Base-by-base conservation (phyloP, 75 land plant species). In the Cunninghamia lanceolata region DNA sequence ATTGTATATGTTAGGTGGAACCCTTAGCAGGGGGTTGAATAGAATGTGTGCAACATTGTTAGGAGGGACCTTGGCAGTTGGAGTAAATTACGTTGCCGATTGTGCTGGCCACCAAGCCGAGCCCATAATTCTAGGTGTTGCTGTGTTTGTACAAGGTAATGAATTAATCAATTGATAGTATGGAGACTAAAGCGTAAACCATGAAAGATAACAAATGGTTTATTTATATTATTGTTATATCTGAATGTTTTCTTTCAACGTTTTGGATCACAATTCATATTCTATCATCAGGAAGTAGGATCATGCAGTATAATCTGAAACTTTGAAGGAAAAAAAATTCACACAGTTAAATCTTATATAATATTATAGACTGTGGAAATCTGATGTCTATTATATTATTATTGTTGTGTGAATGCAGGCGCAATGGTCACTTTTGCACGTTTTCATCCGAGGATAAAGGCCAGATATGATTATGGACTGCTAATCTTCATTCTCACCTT, bases 1-100 rank as follows among this genome's bases (percentile, higher is more conserved):
- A 35, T 76, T 35, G 16, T 34, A 1, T 43, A 28, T 25, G 36
- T 3, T 25, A 94, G 96, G 96, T 30, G 96, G 94, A 47, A 95
- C 96, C 47, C 85, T 93, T 45, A 90, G 90, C 89, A 95, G 92
- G 70, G 96, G 96, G 3, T 56, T 95, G 52, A 95, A 95, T 81
- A 90, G 96, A 88, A 94, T 94, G 63, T 59, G 93, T 8, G 96
- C 95, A 77, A 95, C 96, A 36, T 40, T 95, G 2, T 82, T 88
- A 15, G 96, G 95, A 5, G 94, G 91, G 47, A 87, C 88, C 30
- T 80, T 93, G 74, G 96, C 92, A 16, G 88, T 93, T 21, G 40
- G 92, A 35, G 85, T 93, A 0, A 91, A 92, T 84, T 91, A 70
- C 34, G 70, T 93, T 13, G 90, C 95, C 2, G 77, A 85, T 30